These are phyloP conservation scores for Rosa hybrid DNA, from an alignment of 331 rosid species.

Conservation along the genomic window DNA sequence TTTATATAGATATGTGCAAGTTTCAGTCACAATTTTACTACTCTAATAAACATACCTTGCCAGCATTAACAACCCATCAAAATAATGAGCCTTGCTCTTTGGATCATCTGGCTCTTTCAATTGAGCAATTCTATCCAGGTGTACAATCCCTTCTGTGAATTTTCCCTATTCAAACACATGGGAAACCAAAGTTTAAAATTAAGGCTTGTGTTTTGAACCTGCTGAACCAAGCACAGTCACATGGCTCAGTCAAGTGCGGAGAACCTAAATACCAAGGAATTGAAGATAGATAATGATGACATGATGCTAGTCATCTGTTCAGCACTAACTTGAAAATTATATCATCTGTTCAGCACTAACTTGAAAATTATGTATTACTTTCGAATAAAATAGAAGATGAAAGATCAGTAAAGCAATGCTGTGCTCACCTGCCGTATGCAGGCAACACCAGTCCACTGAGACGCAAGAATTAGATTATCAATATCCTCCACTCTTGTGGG, in stretches of 20 bases:
- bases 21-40: constrained; percentile 9
- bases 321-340: not conserved
- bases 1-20: not conserved
- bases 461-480: constrained; percentile 76
- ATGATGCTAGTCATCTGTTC: not conserved
- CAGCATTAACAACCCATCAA: constrained; percentile 67
- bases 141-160: constrained; percentile 58
- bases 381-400: not conserved
- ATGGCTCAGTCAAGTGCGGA: not conserved
- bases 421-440: constrained; percentile 69
- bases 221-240: not conserved
- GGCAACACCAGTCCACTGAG: constrained; percentile 90
- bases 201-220: not conserved
- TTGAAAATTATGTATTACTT: not conserved
- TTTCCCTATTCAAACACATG: constrained; percentile 56
- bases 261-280: not conserved
- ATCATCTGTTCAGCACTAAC: not conserved
- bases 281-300: not conserved
- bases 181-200: constrained; percentile 13
- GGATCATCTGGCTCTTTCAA: constrained; percentile 80
- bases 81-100: constrained; percentile 71
- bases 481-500: constrained; percentile 55
- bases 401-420: not conserved
- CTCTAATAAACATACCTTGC: constrained; percentile 56
- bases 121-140: constrained; percentile 74